These are phyloP conservation scores for Scopulariopsis brevicaulis DNA, from an alignment of 2,329 filamentous ascomycete genomes.

Conservation along the genomic window DNA sequence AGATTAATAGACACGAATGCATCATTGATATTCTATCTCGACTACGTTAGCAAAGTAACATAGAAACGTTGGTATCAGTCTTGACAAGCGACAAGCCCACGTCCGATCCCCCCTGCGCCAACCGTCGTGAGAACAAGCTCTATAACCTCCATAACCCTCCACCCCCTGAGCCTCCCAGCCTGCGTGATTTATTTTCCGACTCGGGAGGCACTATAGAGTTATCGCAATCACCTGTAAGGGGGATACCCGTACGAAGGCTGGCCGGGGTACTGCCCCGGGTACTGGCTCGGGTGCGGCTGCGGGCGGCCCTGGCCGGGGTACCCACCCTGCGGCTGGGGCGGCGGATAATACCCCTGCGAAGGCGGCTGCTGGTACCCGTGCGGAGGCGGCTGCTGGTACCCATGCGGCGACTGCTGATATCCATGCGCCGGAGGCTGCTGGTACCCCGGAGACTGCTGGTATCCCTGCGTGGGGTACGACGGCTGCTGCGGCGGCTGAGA, in stretches of 20 bases:
- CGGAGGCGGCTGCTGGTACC: not conserved
- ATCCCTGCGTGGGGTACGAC: not conserved
- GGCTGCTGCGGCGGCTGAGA: not conserved
- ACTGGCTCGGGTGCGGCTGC: not conserved
- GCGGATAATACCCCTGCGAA: not conserved
- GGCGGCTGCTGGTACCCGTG: not conserved
- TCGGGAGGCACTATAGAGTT: not conserved
- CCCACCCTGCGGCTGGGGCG: not conserved
- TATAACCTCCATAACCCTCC: not conserved
- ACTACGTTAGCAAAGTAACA: no score
- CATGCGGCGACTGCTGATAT: not conserved
- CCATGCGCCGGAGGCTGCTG: not conserved
- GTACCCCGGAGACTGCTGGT: not conserved
- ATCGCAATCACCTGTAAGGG: not conserved
- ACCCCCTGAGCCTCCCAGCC: not conserved
- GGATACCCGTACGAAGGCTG: slow-evolving; percentile 1
- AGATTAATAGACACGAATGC: no score
- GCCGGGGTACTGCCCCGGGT: not conserved
- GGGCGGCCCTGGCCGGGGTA: not conserved
- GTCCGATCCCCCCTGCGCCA: no score
- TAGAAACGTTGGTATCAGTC: no score
- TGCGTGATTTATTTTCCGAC: not conserved
- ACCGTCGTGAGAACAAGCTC: not conserved
- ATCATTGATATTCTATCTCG: no score
- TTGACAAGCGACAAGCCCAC: no score